Evolutionary conservation across 225 moss, liverwort and hornwort species (phyloP).

Genomic region (Bryoerythrophyllum caledonicum): DNA sequence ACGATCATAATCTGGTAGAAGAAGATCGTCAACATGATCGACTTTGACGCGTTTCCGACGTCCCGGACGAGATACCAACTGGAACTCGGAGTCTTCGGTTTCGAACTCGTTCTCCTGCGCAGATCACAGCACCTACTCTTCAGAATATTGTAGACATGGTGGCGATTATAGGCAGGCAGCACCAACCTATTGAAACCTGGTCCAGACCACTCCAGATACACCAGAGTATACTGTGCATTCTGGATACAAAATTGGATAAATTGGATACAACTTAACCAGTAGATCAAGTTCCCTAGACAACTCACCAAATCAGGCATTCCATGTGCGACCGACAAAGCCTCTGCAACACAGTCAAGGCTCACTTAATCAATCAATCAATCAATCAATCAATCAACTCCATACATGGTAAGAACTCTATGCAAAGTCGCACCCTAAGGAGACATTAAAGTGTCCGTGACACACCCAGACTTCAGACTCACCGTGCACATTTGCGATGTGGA

Average conservation of each 20-base stretch:
- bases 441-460: too few species aligned
- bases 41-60: slow-evolving; percentile 44
- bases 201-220: neutral
- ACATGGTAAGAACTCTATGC: neutral
- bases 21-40: slow-evolving; percentile 41
- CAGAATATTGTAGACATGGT: neutral
- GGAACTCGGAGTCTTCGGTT: slow-evolving; percentile 29
- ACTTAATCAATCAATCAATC: neutral
- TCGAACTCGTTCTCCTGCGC: slow-evolving; percentile 60
- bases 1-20: slow-evolving; percentile 14
- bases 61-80: slow-evolving; percentile 17
- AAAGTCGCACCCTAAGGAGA: neutral
- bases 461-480: slow-evolving; percentile 28
- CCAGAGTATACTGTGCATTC: too few species aligned
- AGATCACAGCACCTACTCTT: neutral
- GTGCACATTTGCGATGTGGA: slow-evolving; percentile 52
- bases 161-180: too few species aligned
- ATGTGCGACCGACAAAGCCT: slow-evolving; percentile 26
- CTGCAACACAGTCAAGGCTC: neutral
- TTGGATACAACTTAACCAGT: neutral
- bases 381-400: neutral
- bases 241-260: too few species aligned
- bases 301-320: slow-evolving; percentile 21
- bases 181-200: neutral
- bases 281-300: neutral